These are phyloP conservation scores for Cutaneotrichosporon daszewskae DNA, from an alignment of 1,284 basidiomycete species.

Conservation along the genomic window DNA sequence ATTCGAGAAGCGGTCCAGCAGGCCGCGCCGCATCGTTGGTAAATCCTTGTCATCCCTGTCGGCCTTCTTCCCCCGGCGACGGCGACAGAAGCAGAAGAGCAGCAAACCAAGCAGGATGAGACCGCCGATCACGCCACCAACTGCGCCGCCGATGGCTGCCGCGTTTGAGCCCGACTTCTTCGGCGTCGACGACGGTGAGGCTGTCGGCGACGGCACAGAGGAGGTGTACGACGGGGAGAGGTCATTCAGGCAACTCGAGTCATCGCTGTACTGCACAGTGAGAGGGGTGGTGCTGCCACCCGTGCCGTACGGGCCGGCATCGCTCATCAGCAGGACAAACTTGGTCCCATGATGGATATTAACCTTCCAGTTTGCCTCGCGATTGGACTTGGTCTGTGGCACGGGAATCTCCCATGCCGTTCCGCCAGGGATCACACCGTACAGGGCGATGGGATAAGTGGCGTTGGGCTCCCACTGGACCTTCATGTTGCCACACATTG, in stretches of 20 bases:
- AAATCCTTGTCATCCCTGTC: neutral
- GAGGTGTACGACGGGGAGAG: conserved; percentile 14
- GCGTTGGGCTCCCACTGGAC: conserved; percentile 33
- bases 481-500: conserved; percentile 26
- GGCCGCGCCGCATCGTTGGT: neutral
- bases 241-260: conserved; percentile 25
- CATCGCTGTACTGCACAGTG: conserved; percentile 20
- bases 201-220: neutral
- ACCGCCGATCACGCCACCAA: conserved; percentile 6
- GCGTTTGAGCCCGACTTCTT: neutral
- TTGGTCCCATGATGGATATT: conserved; percentile 31
- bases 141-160: conserved; percentile 13
- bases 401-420: conserved; percentile 34
- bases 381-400: conserved; percentile 6
- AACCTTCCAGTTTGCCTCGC: conserved; percentile 27
- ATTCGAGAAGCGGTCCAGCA: neutral
- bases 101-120: conserved; percentile 4
- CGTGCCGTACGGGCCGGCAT: conserved; percentile 30
- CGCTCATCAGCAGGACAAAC: conserved; percentile 38
- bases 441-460: conserved; percentile 27
- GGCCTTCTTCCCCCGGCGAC: conserved; percentile 1
- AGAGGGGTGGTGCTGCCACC: conserved; percentile 33
- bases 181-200: neutral
- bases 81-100: conserved; percentile 6
- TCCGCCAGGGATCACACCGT: conserved; percentile 37